Evolutionary conservation across 306 rosid genomes (phyloP), one percentile per base, ranked within the genome.

Genomic region (Myrica gale): DNA sequence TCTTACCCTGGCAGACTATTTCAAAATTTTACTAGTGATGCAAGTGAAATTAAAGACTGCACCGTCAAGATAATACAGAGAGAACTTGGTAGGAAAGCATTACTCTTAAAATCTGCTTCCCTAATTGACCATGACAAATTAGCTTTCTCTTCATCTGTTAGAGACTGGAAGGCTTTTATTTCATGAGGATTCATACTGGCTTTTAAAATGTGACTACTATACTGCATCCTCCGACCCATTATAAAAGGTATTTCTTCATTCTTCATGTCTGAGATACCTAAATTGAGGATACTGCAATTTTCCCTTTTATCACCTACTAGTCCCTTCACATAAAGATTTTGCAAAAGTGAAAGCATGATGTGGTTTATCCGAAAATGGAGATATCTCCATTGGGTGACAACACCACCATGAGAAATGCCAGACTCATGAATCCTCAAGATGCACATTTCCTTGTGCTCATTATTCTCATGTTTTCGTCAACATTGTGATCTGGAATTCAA

Each of bases 391-490:
- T 1, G 7, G 6, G 50, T 41, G 26, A 66, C 23, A 3, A 42
- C 50, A 42, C 1, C 32, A n/a, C 48, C 26, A 9, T 42, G 23
- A 16, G 15, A n/a, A 10, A 66, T 7, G 10, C 26, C 70, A 66
- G 17, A 41, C 41, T 66, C 26, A 17, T 17, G 23, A 66, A 66
- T 41, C 15, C 4, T 66, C 20, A 0, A 2, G 5, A 41, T 17
- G 48, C 48, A 66, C 20, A 16, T 8, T 41, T 41, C 10, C 42
- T 66, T 41, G 41, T 41, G 21, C 21, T 13, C 69, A 63, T 39
- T 39, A 62, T 63, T 39, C 8, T 60, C 67, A 60, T 60, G 42
- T 16, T 61, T 61, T 61, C 44, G 12, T 32, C 68, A 61, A 61
- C 7, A 32, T 32, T 32, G 3, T 32, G 37, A 32, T 32, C 37